Evolutionary conservation across 768 basidiomycete genomes (phyloP).

Genomic region (Mycena vitilis): DNA sequence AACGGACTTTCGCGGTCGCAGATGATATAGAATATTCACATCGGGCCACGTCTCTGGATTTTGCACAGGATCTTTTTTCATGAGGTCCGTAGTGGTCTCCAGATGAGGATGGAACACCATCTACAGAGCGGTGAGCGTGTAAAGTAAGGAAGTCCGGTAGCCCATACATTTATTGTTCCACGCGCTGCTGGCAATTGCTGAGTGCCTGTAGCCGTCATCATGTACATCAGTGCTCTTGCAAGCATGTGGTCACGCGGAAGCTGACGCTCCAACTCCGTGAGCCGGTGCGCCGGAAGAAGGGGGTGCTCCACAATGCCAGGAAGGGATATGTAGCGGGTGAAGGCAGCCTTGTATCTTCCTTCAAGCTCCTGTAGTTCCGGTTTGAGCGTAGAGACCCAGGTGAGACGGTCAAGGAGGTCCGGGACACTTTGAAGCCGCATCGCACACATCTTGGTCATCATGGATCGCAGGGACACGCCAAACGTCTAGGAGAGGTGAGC

Average conservation of each 20-base stretch:
- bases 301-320: neutral
- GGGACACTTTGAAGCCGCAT: no score
- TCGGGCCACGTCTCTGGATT: slow-evolving; percentile 1
- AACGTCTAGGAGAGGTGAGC: neutral
- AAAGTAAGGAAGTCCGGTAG: neutral
- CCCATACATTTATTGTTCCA: neutral
- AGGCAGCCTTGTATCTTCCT: neutral
- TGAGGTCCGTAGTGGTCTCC: neutral
- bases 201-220: neutral
- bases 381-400: no score
- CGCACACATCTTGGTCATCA: no score
- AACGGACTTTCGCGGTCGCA: neutral
- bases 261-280: neutral
- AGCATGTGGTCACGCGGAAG: neutral
- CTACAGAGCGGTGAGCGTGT: neutral
- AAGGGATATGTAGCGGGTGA: neutral
- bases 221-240: neutral
- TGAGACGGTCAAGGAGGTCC: no score
- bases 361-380: neutral
- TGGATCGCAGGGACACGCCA: no score
- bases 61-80: neutral
- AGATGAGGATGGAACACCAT: neutral
- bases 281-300: neutral
- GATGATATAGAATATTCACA: neutral
- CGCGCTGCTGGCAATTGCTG: neutral